Evolutionary conservation across 192 early-diverging fungal species (phyloP), one percentile per base, ranked within the genome.

Genomic region (Coemansia sp.): DNA sequence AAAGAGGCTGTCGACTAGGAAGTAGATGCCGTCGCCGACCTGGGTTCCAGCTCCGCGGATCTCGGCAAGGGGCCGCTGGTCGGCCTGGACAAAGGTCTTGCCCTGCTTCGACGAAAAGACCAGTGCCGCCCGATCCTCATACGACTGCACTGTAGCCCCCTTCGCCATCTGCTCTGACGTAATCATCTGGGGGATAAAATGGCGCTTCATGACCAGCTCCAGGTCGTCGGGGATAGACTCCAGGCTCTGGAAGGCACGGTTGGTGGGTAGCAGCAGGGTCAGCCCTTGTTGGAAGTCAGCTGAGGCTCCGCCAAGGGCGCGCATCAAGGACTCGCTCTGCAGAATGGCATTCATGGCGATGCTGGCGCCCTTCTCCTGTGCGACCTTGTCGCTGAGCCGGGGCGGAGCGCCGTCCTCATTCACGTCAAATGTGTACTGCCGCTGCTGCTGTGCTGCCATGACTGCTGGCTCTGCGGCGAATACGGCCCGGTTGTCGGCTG

Each of bases 211-310:
- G 9, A 57, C 58, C 31, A 47, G 35, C 20, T 65, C 69, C 28
- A 73, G 22, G 31, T 65, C 58, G 11, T 61, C 61, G 0, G 69
- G 69, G 2, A 61, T 39, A 25, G 47, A 27, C 27, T 38, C 53
- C 17, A 60, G 44, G 11, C 33, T 44, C 43, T 40, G 48, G 38
- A 73, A 73, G 4, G 69, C 69, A 18, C 59, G 37, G 58, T 73
- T 73, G 7, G 69, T 73, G 6, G 69, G 69, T 50, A 73, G 27
- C 20, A 73, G 49, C 26, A 73, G 46, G 6, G 69, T 73, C 17
- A 73, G 49, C 7, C 69, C 62, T 1, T 38, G 16, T 16, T 18
- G 28, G 51, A 73, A 73, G 53, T 65, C 69, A 6, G 30, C 36
- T 26, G 69, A 73, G 38, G 51, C 62, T 9, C 69, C 69, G 51